Conservation (phyloP, 2,329 filamentous ascomycete genomes). For the Elsinoe perseae region DNA sequence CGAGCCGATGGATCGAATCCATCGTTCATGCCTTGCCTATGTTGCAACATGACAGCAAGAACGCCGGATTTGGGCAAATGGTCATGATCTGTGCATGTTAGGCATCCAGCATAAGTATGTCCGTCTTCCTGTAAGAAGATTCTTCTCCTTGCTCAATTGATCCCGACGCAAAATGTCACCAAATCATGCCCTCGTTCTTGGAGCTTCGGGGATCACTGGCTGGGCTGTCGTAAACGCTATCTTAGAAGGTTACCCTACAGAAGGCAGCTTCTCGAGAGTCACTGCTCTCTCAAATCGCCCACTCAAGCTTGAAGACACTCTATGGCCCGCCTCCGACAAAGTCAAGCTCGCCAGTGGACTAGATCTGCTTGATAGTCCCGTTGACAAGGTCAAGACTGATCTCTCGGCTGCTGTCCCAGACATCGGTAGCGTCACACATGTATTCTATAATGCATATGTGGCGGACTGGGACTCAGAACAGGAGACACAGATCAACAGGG, state of each 20-base stretch:
- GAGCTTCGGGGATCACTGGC: constrained; percentile 43
- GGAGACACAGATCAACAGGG: constrained; percentile 34
- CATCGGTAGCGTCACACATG: constrained; percentile 36
- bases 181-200: constrained; percentile 30
- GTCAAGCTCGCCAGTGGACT: constrained; percentile 38
- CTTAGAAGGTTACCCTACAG: constrained; percentile 36
- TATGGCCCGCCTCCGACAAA: constrained; percentile 35
- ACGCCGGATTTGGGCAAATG: background rate
- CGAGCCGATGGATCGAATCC: background rate
- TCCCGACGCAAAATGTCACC: background rate
- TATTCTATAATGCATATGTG: constrained; percentile 38
- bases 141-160: too few species aligned
- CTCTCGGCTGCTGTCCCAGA: constrained; percentile 23
- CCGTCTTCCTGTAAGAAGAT: too few species aligned
- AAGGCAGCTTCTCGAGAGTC: constrained; percentile 38
- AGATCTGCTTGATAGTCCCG: constrained; percentile 33
- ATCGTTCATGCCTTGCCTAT: background rate
- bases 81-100: background rate
- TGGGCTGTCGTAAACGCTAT: constrained; percentile 45
- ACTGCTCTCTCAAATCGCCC: constrained; percentile 44
- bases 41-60: background rate
- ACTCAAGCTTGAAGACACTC: constrained; percentile 26
- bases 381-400: constrained; percentile 25
- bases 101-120: too few species aligned
- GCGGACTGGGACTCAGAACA: constrained; percentile 32